Percentiles rank a stretch among this genome's conserved stretches.
Conservation (phyloP, 2,329 filamentous ascomycete species). For the Colletotrichum sansevieriae region DNA sequence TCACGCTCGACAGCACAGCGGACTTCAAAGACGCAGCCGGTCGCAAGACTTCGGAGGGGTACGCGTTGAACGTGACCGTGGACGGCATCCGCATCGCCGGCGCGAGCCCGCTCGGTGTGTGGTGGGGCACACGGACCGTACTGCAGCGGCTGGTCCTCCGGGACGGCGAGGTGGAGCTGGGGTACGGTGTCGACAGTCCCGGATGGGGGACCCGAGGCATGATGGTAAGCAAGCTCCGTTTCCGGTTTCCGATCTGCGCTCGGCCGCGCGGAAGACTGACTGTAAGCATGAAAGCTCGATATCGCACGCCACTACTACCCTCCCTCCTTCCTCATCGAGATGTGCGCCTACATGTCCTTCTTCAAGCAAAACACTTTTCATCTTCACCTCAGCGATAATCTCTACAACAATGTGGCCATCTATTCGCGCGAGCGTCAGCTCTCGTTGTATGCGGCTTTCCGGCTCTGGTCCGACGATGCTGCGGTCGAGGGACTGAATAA, state of each 20-base stretch:
- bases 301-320: conserved; percentile 69
- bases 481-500: conserved; percentile 63
- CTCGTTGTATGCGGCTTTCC: conserved; percentile 67
- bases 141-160: conserved; percentile 63
- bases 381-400: conserved; percentile 69
- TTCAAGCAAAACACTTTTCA: conserved; percentile 73
- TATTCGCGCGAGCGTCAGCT: conserved; percentile 62
- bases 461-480: conserved; percentile 63
- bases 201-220: conserved; percentile 64
- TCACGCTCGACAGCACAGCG: conserved; percentile 59
- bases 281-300: conserved; percentile 54
- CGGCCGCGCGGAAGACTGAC: background rate
- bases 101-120: conserved; percentile 66
- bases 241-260: background rate
- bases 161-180: conserved; percentile 55
- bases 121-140: conserved; percentile 70
- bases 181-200: conserved; percentile 61
- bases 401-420: conserved; percentile 62
- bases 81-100: conserved; percentile 61
- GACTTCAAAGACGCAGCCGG: conserved; percentile 60
- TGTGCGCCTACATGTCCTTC: conserved; percentile 71
- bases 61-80: conserved; percentile 57
- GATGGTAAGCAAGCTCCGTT: conserved; percentile 46
- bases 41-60: conserved; percentile 62
- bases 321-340: conserved; percentile 64